These are phyloP conservation scores for Botrytis tulipae DNA, from an alignment of 2,329 filamentous ascomycete species.

Conservation along the genomic window DNA sequence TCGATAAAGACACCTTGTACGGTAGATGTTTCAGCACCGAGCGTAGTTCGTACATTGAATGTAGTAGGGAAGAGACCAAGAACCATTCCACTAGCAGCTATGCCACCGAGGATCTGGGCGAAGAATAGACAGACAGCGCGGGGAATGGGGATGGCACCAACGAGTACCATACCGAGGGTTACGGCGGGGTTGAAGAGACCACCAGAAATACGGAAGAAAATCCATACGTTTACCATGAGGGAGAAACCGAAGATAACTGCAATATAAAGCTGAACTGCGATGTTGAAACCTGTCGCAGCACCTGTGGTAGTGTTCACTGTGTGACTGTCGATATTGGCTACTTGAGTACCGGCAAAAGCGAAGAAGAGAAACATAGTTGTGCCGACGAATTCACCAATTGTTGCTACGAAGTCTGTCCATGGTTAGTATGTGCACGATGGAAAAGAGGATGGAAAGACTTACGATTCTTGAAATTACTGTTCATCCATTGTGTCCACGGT, in stretches of 20 bases:
- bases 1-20: slow-evolving; percentile 51
- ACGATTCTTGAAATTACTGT: slow-evolving; percentile 46
- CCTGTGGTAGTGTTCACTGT: slow-evolving; percentile 2
- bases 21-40: slow-evolving; percentile 42
- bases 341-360: slow-evolving; percentile 37
- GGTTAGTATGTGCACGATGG: background rate
- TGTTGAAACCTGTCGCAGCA: slow-evolving; percentile 10
- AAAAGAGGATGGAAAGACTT: background rate
- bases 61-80: slow-evolving; percentile 40
- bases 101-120: slow-evolving; percentile 40
- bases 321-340: slow-evolving; percentile 34
- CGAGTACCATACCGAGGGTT: slow-evolving; percentile 41
- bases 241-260: slow-evolving; percentile 39
- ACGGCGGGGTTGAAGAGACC: slow-evolving; percentile 52
- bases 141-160: slow-evolving; percentile 38
- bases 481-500: slow-evolving; percentile 49
- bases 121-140: slow-evolving; percentile 39
- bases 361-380: slow-evolving; percentile 42
- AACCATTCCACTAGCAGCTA: slow-evolving; percentile 42
- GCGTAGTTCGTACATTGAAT: slow-evolving; percentile 46
- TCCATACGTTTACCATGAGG: slow-evolving; percentile 54
- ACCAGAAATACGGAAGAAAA: slow-evolving; percentile 52
- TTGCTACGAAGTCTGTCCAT: slow-evolving; percentile 32
- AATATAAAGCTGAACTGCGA: slow-evolving; percentile 44
- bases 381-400: slow-evolving; percentile 37